A percentile compares a stretch with the other conserved stretches of the same genome.
Conservation (phyloP, 2,329 filamentous ascomycete species). For the Fusarium sp. region DNA sequence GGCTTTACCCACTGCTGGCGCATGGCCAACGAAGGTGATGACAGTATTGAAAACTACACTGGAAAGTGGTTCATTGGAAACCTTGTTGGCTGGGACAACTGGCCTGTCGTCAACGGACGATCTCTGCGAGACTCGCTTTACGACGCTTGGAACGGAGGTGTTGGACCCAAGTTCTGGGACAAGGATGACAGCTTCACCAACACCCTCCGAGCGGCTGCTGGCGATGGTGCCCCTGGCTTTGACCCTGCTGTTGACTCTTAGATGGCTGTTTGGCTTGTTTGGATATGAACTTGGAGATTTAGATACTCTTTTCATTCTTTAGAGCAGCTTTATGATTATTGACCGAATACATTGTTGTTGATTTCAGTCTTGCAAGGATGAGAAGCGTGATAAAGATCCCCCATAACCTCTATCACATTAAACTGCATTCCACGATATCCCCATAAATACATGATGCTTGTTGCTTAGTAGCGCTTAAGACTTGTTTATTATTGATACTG, state of each 20-base stretch:
- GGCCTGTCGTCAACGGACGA: slow-evolving; percentile 36
- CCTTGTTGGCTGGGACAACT: slow-evolving; percentile 36
- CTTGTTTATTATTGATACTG: no score
- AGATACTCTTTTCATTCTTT: no score
- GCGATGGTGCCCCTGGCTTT: slow-evolving; percentile 19
- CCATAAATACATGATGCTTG: no score
- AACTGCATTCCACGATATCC: no score
- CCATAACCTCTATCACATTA: no score
- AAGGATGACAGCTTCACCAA: slow-evolving; percentile 11
- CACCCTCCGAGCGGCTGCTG: slow-evolving; percentile 17
- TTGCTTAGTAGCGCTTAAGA: no score
- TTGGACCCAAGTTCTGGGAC: slow-evolving; percentile 24
- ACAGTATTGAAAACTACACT: slow-evolving; percentile 47
- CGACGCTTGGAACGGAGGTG: slow-evolving; percentile 18
- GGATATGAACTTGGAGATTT: no score
- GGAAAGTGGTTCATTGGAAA: slow-evolving; percentile 48
- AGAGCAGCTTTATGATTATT: no score
- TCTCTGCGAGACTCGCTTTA: slow-evolving; percentile 14
- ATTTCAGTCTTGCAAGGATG: no score
- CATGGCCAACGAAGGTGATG: slow-evolving; percentile 42
- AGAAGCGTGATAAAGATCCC: no score
- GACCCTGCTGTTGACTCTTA: slow-evolving; percentile 18
- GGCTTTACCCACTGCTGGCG: slow-evolving; percentile 50
- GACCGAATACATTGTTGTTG: no score
- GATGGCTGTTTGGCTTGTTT: no score